These are phyloP conservation scores for Tuber borchii DNA, from an alignment of 495 filamentous ascomycete species.

Conservation along the genomic window DNA sequence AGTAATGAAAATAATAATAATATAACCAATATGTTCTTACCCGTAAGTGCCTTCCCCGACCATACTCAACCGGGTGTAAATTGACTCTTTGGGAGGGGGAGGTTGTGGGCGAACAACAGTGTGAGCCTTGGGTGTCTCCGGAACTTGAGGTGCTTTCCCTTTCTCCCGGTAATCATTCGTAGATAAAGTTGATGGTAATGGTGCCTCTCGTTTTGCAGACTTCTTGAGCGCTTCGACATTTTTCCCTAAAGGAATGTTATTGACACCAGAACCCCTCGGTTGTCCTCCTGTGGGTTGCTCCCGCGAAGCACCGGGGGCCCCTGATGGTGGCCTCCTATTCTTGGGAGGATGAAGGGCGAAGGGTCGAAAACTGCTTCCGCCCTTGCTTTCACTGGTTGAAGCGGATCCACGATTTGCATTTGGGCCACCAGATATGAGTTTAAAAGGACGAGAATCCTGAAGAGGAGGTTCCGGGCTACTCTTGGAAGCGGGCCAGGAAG, in stretches of 20 bases:
- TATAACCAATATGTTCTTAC: constrained; percentile 14
- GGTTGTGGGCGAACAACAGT: constrained; percentile 3
- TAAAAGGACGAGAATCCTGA: constrained; percentile 33
- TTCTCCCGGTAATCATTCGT: constrained; percentile 8
- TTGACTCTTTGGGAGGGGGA: constrained; percentile 29
- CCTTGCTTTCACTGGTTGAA: constrained; percentile 20
- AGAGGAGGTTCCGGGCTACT: constrained; percentile 22
- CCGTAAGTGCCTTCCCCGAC: constrained; percentile 43
- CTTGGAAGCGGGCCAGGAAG: constrained; percentile 28
- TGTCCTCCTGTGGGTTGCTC: constrained; percentile 14
- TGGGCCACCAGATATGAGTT: constrained; percentile 25
- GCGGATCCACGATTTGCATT: constrained; percentile 23
- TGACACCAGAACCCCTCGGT: constrained; percentile 33
- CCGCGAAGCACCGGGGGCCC: constrained; percentile 24
- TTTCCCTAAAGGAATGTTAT: constrained; percentile 35
- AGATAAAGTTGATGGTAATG: neutral
- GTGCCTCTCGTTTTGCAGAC: constrained; percentile 14
- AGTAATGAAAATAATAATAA: neutral
- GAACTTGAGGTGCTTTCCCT: constrained; percentile 12
- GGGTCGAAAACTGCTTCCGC: constrained; percentile 30
- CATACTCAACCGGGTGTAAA: constrained; percentile 41
- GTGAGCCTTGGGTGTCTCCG: constrained; percentile 21
- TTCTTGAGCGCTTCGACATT: constrained; percentile 24
- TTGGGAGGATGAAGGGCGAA: constrained; percentile 35
- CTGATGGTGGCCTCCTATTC: constrained; percentile 26